Base-by-base conservation (phyloP, 2,329 filamentous ascomycete species). In the Fusarium setosum region DNA sequence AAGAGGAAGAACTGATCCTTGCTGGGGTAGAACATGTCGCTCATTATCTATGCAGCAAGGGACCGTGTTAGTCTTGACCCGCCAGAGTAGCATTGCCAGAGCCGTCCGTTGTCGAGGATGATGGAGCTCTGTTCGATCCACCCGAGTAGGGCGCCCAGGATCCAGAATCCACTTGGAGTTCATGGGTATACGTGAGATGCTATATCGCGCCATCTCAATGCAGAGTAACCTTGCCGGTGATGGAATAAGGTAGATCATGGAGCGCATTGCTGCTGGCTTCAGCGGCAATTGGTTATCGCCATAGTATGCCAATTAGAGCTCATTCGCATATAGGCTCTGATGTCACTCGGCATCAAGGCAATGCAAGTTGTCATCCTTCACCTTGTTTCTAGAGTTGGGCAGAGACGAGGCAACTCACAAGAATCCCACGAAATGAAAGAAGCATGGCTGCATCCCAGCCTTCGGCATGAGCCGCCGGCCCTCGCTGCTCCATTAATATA, bases 391-490 rank as follows among this genome's bases (percentile, higher is more conserved):
- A 15, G 50, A 44, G 50, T 40, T 21, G 17, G 37, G 29, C 24
- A 53, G 35, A 65, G 56, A 44, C 41, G 47, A 59, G 21, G 37
- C 12, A 37, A 74, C 76, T 40, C 68, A 79, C 78, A 40, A 80
- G 67, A 41, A 80, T 69, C 9, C 74, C 74, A 26, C 78, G 75
- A 53, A 79, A 77, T 5, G 77, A 75, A 13, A 79, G 69, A 17
- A 81, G 62, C 71, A 81, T 76, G 15, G 74, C 69, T n/a, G 74
- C 74, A 61, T 80, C 77, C 67, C 76, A 78, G 4, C 73, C 69
- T 17, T 74, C 72, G 7, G 68, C 60, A 53, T 80, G 77, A 21
- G 75, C 75, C 6, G 66, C 68, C 10, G 75, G 68, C n/a, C 79
- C 79, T 18, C 80, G 77, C 44, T 77, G 73, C 62, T 79, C 74